Percentiles rank a stretch among this genome's conserved stretches.
These are phyloP conservation scores for Gossypium turneri DNA, from an alignment of 345 rosid genomes.

Conservation along the genomic window DNA sequence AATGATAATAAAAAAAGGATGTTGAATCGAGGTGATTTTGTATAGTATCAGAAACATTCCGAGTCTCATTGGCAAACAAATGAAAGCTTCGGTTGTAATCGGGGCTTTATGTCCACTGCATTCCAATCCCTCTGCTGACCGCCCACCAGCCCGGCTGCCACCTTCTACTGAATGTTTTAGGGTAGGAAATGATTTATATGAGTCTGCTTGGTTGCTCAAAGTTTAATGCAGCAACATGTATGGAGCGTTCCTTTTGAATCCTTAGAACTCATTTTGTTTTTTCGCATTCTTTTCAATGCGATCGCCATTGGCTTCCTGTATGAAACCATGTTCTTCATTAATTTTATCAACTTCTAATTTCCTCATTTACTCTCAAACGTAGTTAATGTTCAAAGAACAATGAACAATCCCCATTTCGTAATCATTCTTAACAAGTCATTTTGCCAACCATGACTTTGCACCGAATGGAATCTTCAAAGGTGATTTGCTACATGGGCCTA, in stretches of 20 bases:
- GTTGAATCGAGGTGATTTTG: background rate
- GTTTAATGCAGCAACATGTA: background rate
- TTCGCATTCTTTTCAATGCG: background rate
- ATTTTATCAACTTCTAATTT: background rate
- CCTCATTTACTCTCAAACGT: background rate
- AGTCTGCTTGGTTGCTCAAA: constrained; percentile 5
- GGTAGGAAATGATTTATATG: background rate
- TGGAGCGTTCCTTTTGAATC: background rate
- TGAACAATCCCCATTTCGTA: too few species aligned
- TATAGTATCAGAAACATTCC: background rate
- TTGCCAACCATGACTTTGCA: too few species aligned
- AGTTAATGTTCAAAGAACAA: too few species aligned
- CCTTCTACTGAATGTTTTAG: background rate
- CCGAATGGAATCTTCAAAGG: too few species aligned
- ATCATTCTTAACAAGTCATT: too few species aligned
- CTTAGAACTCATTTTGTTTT: background rate
- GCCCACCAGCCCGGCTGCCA: background rate
- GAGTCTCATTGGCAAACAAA: background rate
- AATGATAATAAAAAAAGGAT: background rate
- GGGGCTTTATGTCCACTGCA: background rate
- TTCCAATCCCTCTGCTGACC: background rate
- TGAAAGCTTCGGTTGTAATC: background rate
- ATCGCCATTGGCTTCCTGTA: background rate
- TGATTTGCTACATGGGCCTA: too few species aligned
- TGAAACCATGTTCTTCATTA: background rate